phyloP scores from a whole-genome alignment of 1,139 yeast species.

The Sugiyamaella xylanicola region DNA sequence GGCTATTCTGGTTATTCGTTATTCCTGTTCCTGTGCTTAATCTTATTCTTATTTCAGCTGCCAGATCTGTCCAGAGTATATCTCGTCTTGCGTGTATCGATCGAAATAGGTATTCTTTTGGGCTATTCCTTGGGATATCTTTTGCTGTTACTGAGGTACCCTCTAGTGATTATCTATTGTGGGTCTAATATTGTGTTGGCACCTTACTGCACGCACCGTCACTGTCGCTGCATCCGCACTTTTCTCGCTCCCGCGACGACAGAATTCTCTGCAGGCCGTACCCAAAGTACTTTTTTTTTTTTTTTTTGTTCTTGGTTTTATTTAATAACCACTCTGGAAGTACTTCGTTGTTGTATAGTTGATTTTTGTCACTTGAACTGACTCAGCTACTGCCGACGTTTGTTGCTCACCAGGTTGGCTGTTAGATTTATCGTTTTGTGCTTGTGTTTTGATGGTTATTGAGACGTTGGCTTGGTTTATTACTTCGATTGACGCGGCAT shows the following conservation, averaged over 20 bases:
- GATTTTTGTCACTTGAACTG: slow-evolving; percentile 20
- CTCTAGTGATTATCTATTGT: too few relatives aligned
- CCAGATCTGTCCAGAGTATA: too few relatives aligned
- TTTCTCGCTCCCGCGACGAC: too few relatives aligned
- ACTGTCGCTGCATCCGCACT: neutral
- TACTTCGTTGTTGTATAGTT: slow-evolving; percentile 15
- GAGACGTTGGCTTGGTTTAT: neutral
- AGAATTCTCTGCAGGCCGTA: too few relatives aligned
- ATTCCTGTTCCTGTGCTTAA: too few relatives aligned
- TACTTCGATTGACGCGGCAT: neutral
- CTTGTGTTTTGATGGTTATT: neutral
- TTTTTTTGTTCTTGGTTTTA: neutral
- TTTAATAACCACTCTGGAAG: slow-evolving; percentile 2
- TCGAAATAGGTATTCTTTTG: too few relatives aligned
- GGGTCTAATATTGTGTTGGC: neutral
- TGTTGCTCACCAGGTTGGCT: slow-evolving; percentile 7
- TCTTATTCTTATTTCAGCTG: too few relatives aligned
- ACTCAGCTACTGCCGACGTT: slow-evolving; percentile 16
- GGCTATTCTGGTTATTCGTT: too few relatives aligned
- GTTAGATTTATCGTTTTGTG: neutral
- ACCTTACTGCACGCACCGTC: neutral
- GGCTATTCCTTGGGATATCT: too few relatives aligned
- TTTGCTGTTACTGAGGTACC: too few relatives aligned
- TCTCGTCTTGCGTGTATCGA: too few relatives aligned
- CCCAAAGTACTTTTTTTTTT: neutral